A percentile compares a stretch with the other conserved stretches of the same genome.
These are phyloP conservation scores for Toxicodendron radicans DNA, from an alignment of 345 rosid genomes.

Conservation along the genomic window DNA sequence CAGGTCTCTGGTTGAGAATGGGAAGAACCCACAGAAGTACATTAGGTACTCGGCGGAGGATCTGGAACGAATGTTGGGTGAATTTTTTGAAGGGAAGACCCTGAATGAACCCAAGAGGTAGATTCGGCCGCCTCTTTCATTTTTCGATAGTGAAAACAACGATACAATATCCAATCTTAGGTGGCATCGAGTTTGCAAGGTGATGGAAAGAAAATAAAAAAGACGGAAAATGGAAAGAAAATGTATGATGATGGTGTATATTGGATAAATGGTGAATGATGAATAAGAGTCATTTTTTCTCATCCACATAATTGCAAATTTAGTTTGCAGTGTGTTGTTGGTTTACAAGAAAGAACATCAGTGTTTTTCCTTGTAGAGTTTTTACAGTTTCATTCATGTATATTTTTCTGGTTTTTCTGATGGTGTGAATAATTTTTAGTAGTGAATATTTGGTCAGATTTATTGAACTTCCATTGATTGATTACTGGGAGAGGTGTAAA, in stretches of 20 bases:
- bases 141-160: not conserved
- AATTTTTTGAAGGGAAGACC: conserved; percentile 89
- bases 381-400: conserved; percentile 4
- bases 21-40: conserved; percentile 82
- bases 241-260: conserved; percentile 4
- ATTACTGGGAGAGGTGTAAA: too few species aligned
- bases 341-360: not conserved
- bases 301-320: not conserved
- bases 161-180: not conserved
- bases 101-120: conserved; percentile 69
- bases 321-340: not conserved
- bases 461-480: too few species aligned
- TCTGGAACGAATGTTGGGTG: conserved; percentile 88
- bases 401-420: not conserved
- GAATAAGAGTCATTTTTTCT: not conserved
- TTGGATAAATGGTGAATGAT: not conserved
- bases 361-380: not conserved
- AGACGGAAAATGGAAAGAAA: conserved; percentile 1
- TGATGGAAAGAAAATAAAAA: not conserved
- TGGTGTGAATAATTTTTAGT: not conserved
- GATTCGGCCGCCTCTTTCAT: conserved; percentile 8
- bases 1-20: conserved; percentile 91
- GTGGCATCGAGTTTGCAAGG: not conserved
- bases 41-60: conserved; percentile 83
- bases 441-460: not conserved